Conservation (phyloP, 306 rosid species). For the Sophora flavescens region DNA sequence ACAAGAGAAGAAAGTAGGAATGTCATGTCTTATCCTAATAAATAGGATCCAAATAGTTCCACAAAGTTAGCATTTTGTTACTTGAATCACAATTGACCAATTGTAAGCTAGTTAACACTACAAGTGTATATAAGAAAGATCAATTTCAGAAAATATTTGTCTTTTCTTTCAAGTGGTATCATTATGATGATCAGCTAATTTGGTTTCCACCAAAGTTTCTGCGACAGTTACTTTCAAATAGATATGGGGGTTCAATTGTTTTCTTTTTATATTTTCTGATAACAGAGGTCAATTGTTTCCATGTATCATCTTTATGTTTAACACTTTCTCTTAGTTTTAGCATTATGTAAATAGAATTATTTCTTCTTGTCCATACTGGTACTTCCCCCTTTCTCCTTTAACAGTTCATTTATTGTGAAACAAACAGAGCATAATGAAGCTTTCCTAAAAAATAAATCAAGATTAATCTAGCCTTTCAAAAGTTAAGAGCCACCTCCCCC, state of each 20-base stretch:
- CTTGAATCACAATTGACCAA: background rate
- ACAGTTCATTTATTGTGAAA: constrained; percentile 10
- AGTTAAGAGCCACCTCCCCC: constrained; percentile 1
- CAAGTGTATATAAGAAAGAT: no score
- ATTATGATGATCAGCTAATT: constrained; percentile 16
- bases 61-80: constrained; percentile 9
- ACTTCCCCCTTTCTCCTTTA: constrained; percentile 8
- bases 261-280: background rate
- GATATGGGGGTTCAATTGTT: constrained; percentile 7
- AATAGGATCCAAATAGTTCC: background rate
- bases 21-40: constrained; percentile 1
- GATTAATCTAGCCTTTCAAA: constrained; percentile 23
- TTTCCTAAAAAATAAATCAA: background rate
- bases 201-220: constrained; percentile 1
- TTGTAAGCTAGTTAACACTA: background rate
- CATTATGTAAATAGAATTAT: constrained; percentile 11
- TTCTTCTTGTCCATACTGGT: background rate
- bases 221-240: background rate
- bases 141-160: no score
- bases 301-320: constrained; percentile 8
- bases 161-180: background rate
- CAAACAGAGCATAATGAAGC: constrained; percentile 1
- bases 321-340: background rate
- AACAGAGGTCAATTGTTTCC: constrained; percentile 7
- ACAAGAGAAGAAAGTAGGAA: constrained; percentile 5